Percentiles rank a stretch among this genome's conserved stretches.
phyloP scores from a whole-genome alignment of 1,284 basidiomycete species.

The Boletus sp. region DNA sequence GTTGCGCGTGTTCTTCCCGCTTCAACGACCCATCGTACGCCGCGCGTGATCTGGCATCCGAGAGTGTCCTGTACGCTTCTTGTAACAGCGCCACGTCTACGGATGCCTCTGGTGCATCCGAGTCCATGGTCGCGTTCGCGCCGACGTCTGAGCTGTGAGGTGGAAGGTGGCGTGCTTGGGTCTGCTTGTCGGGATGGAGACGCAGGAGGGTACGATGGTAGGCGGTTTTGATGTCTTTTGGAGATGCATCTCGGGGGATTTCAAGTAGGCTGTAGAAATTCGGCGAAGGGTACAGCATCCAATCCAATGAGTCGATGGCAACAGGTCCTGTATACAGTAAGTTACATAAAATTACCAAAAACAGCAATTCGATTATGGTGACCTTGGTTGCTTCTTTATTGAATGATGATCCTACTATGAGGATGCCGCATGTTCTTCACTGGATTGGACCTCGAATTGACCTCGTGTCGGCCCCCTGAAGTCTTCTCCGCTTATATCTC shows the following conservation, averaged over 20 bases:
- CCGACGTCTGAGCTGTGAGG: not conserved
- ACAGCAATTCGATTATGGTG: too few relatives aligned
- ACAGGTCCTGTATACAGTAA: too few relatives aligned
- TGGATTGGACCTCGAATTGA: too few relatives aligned
- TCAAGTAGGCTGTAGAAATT: slow-evolving; percentile 55
- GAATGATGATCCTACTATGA: too few relatives aligned
- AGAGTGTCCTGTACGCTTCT: slow-evolving; percentile 62
- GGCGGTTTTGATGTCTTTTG: slow-evolving; percentile 62
- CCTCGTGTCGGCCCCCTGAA: too few relatives aligned
- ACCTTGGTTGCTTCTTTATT: too few relatives aligned
- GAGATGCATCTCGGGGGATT: slow-evolving; percentile 46
- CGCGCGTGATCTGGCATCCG: slow-evolving; percentile 41
- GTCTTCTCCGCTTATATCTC: too few relatives aligned
- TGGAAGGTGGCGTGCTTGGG: slow-evolving; percentile 12
- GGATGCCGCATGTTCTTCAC: too few relatives aligned
- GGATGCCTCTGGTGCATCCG: not conserved
- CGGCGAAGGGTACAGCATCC: slow-evolving; percentile 16
- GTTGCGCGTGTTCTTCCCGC: slow-evolving; percentile 9
- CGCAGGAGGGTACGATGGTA: slow-evolving; percentile 69
- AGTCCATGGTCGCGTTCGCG: slow-evolving; percentile 1
- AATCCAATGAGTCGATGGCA: too few relatives aligned
- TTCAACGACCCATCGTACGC: slow-evolving; percentile 49
- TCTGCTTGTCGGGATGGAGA: slow-evolving; percentile 70
- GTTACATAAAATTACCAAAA: too few relatives aligned
- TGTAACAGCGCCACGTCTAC: slow-evolving; percentile 60